Percentiles rank a stretch among this genome's conserved stretches.
phyloP scores from a whole-genome alignment of 2,329 filamentous ascomycete genomes.

The Diaporthe citri region DNA sequence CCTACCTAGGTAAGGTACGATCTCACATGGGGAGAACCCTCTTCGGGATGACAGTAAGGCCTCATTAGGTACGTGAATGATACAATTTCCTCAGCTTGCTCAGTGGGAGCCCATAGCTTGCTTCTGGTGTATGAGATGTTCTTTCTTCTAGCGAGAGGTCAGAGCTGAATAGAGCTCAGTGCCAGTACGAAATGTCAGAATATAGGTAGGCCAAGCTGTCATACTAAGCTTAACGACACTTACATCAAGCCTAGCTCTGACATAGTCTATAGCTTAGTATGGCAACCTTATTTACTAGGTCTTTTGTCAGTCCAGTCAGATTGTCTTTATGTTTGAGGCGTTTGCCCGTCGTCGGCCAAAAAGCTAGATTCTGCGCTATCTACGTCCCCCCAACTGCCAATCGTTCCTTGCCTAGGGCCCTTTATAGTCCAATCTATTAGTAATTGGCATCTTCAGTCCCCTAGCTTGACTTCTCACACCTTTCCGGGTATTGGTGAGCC shows the following conservation, averaged over 20 bases:
- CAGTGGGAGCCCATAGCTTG: background rate
- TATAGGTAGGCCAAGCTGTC: background rate
- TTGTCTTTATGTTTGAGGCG: conserved; percentile 10
- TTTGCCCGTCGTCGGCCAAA: background rate
- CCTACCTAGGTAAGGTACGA: background rate
- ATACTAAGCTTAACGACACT: background rate
- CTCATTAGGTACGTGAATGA: background rate
- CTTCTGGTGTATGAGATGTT: background rate
- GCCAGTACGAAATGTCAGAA: background rate
- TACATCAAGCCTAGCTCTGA: background rate
- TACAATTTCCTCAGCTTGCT: background rate
- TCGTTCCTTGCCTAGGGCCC: background rate
- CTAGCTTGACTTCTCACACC: background rate
- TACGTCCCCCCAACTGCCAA: background rate
- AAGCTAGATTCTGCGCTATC: background rate
- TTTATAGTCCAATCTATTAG: background rate
- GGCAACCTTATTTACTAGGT: background rate
- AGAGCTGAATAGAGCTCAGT: background rate
- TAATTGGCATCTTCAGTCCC: background rate
- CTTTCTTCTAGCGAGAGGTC: background rate
- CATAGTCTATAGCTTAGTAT: background rate
- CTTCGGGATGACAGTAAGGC: no score
- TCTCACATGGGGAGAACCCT: conserved; percentile 7
- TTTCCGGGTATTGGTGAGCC: background rate
- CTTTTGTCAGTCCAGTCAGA: background rate